Base-by-base conservation (phyloP, 2,329 filamentous ascomycete genomes). In the Talaromyces sp. region DNA sequence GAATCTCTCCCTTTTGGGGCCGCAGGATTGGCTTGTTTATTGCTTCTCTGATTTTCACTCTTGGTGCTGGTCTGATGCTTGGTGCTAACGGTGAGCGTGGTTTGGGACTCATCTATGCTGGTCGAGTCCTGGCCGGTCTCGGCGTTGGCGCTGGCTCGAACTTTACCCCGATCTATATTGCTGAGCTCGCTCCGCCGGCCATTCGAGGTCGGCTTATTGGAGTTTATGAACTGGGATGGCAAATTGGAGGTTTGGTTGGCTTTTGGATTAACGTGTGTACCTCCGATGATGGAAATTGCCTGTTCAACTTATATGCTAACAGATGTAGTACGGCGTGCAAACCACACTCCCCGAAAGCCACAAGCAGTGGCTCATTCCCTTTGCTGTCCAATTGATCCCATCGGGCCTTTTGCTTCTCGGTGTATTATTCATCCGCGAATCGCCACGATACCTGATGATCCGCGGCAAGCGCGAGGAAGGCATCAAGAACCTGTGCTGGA, bases 1-100 rank as follows among this genome's bases (percentile, higher is more conserved):
- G 24, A 17, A 29, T 29, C 21, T 17, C 24, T 29, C 64, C 78
- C 89, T 66, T 80, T 78, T 9, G 81, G 84, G 89, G 89, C 29
- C 83, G 89, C 24, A 84, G 84, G 67, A 83, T 80, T 69, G 87
- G 85, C 24, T 79, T 92, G 2, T 76, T 86, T 64, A 64, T 85
- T 53, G 88, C 87, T 70, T 75, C 81, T 2, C 58, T 82, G 35
- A 65, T 92, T 64, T 92, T 92, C 73, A 80, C 85, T 57, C 68
- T 92, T 10, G 90, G 89, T 62, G 85, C 88, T 50, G 88, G 87
- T 57, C 71, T 92, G 65, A 91, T 90, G 86, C 77, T 90, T 32
- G 88, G 84, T 54, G 84, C 85, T 54, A 85, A 80, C 61, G 76
- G 75, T 11, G 74, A 79, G 3, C 78, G 82, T 32, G 86, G 86